Conservation (phyloP, 371 early-diverging fungal genomes). For the Mucor sp. region DNA sequence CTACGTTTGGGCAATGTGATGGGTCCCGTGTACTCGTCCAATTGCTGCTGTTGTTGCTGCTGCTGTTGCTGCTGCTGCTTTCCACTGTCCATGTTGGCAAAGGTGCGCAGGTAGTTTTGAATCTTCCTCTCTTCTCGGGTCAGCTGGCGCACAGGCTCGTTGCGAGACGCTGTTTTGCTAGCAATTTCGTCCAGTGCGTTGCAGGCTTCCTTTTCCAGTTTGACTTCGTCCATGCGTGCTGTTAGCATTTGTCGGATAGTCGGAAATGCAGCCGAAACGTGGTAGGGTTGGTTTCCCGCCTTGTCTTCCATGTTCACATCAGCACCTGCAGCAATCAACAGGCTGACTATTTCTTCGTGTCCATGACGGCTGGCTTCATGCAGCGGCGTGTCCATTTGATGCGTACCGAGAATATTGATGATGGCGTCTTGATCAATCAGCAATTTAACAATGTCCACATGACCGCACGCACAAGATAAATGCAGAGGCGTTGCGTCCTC, state of each 20-base stretch:
- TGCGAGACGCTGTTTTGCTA: constrained; percentile 31
- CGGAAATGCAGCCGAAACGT: constrained; percentile 50
- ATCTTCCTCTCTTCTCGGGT: constrained; percentile 76
- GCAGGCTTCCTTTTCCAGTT: constrained; percentile 36
- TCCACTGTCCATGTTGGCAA: constrained; percentile 18
- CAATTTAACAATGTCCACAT: constrained; percentile 58
- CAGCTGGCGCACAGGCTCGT: constrained; percentile 32
- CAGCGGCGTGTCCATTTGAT: constrained; percentile 71
- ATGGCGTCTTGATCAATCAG: constrained; percentile 76
- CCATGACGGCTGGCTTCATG: constrained; percentile 77
- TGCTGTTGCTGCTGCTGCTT: constrained; percentile 2
- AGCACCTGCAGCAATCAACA: constrained; percentile 67
- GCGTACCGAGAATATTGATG: constrained; percentile 51
- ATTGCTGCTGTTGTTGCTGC: not conserved
- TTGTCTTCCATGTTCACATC: constrained; percentile 58
- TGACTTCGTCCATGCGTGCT: constrained; percentile 45
- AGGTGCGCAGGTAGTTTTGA: constrained; percentile 53
- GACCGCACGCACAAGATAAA: constrained; percentile 73
- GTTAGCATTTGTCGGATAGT: constrained; percentile 39
- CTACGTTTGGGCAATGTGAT: not conserved
- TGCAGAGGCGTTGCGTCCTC: constrained; percentile 79
- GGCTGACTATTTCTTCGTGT: constrained; percentile 52
- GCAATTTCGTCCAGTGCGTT: constrained; percentile 40
- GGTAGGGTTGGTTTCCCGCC: constrained; percentile 56
- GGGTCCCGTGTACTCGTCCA: not conserved